Evolutionary conservation across 164 flowering plant genomes (phyloP), one percentile per base, ranked within the genome.

Genomic region (Dillenia suffruticosa): DNA sequence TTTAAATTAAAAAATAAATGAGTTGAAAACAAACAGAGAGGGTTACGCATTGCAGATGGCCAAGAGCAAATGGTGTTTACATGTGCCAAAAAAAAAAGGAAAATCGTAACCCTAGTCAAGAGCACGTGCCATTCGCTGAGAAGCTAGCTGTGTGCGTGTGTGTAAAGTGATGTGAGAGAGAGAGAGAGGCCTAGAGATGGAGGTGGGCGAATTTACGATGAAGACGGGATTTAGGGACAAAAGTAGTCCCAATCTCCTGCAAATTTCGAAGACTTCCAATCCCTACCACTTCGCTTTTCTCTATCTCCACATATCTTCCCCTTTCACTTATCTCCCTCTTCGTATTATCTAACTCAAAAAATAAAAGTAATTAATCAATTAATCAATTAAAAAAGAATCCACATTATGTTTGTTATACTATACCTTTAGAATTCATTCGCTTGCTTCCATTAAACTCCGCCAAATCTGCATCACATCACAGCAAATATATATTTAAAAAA

Each of bases 241-340:
- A 32, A 32, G 0, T 44, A 43, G 58, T 62, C 12, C 58, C 72
- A 17, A 68, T 54, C 61, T 74, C 74, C 54, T 66, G 82, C 67
- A 82, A 59, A 70, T 70, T 81, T 67, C 79, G 70, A 26, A 73
- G 67, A 69, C 77, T 76, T 43, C 77, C 72, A 49, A 76, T 72
- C 67, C 77, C 73, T 62, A 79, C 52, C 46, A 70, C 74, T 51
- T 79, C 77, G 72, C 70, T 63, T 47, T 66, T 76, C 1, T 61
- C 63, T 9, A 60, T 16, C 61, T 69, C 74, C 14, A 60, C 1
- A 12, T 53, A 57, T 54, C 70, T 64, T 12, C 65, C 62, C 12
- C 69, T 53, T 9, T 75, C 76, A 54, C 47, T 58, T 10, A 44
- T 58, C 26, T 70, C 66, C 9, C 32, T 58, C 44, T 70, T 64